Base-by-base conservation (phyloP, 768 basidiomycete species). In the Roridomyces roridus region DNA sequence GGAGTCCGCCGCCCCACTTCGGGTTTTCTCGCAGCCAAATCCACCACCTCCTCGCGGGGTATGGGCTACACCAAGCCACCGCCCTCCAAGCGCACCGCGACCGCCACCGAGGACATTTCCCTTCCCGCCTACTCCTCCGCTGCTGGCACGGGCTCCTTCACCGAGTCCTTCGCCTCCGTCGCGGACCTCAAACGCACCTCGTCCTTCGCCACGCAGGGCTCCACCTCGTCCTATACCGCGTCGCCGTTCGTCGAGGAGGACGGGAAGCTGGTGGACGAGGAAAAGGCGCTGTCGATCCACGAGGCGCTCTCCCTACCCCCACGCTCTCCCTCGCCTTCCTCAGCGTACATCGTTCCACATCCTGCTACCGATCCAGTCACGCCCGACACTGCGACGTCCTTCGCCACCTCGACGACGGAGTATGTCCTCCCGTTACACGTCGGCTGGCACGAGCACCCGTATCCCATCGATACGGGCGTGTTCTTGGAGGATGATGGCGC, bases 381-480 rank as follows among this genome's bases (percentile, higher is more conserved):
- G 72, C 74, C 5, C 72, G 69, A 17, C 75, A 75, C 62, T 26
- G 65, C n/a, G 70, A 76, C 67, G 66, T 80, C 26, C 57, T 72
- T 40, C 31, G 42, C 24, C 54, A 35, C 28, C 40, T 15, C 53
- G 26, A 17, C 47, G 26, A 23, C 41, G 11, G 29, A 11, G 20
- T 49, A 42, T 23, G 40, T 26, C 15, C 21, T 57, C 17, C 55
- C 55, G 17, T 34, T 50, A 14, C 34, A 57, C n/a, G 36, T 56
- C 18, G 54, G 21, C 1, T 56, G 46, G 54, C n/a, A 24, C 6
- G 25, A 20, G 25, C 26, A 20, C 14, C 36, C 39, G 25, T 51
- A 51, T 20, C 39, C 49, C 28, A 39, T 8, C n/a, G 39, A 40
- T 23, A 18, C 10, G 39, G 39, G 20, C 10, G 39, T 17, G 18